Base-by-base conservation (phyloP, 805 yeast genomes). In the Komagataella pastoris region DNA sequence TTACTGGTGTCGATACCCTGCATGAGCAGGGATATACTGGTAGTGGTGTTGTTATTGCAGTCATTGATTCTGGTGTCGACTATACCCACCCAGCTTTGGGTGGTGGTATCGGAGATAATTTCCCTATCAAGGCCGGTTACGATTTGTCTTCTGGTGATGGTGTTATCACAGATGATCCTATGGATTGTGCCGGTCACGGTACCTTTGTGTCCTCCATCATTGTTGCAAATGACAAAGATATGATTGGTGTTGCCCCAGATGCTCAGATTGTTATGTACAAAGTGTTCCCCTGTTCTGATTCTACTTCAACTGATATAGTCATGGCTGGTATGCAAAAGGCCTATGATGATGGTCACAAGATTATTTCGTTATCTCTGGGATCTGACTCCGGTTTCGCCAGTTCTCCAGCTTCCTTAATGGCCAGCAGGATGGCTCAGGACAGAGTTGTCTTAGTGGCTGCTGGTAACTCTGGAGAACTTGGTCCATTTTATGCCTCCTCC, bases 101-200 rank as follows among this genome's bases (percentile, higher is more conserved):
- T 40, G 61, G 61, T 43, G 58, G 62, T 21, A 47, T 53, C 30
- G 58, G 59, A 18, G 43, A 30, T 5, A 51, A 52, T 43, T 53
- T 49, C 17, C 60, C 54, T 14, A 53, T 60, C 47, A 53, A 49
- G 8, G 53, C 52, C 24, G 61, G 59, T 45, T 43, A 55, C n/a
- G 56, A 51, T 46, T 53, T 47, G 14, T 56, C 50, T 40, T 53
- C 53, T 52, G 54, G 55, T 24, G 46, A 50, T 30, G 45, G 49
- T 3, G 50, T 44, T 10, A 53, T 49, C n/a, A 50, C 44, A 19
- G 52, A 51, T 43, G 52, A 56, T 50, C 54, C 57, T n/a, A 49
- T 23, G 44, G 62, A 59, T 49, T 56, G 60, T 49, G 48, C 52
- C 23, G 62, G 62, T n/a, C 62, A 60, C 48, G 62, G 62, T 30